Percentiles rank a stretch among this genome's conserved stretches.
Conservation (phyloP, 129 eudicot species). For the Lonicera japonica region DNA sequence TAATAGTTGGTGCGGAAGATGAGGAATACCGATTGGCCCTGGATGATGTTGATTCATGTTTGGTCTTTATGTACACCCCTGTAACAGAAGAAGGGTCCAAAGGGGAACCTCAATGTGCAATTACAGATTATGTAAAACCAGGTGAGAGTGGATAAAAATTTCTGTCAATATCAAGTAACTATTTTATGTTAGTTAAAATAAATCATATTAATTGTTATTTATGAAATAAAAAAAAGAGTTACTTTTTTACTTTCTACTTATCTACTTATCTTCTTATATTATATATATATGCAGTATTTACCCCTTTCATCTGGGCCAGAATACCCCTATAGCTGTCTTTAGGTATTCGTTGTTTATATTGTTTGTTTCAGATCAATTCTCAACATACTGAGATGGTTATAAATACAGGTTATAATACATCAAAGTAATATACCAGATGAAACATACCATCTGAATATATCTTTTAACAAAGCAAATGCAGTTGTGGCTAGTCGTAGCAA, state of each 20-base stretch:
- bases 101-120: slow-evolving; percentile 99
- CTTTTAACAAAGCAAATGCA: no score
- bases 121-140: slow-evolving; percentile 89
- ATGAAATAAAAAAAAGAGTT: not conserved
- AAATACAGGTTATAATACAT: not conserved
- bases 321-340: not conserved
- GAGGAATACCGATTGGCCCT: slow-evolving; percentile 67
- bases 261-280: not conserved
- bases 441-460: not conserved
- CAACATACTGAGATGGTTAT: not conserved
- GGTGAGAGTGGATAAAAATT: slow-evolving; percentile 32
- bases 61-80: slow-evolving; percentile 97
- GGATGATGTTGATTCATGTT: slow-evolving; percentile 84
- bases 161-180: not conserved
- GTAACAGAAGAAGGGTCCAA: slow-evolving; percentile 93
- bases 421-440: not conserved
- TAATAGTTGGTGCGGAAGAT: slow-evolving; percentile 81
- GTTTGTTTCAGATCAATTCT: not conserved
- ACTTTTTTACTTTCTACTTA: not conserved
- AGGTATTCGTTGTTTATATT: not conserved
- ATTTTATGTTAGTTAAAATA: not conserved
- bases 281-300: not conserved
- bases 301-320: not conserved
- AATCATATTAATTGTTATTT: not conserved
- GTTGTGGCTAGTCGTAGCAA: no score